Evolutionary conservation across 108 stramenopile species (phyloP), one percentile per base, ranked within the genome.

Genomic region (Skeletonema menzelii): DNA sequence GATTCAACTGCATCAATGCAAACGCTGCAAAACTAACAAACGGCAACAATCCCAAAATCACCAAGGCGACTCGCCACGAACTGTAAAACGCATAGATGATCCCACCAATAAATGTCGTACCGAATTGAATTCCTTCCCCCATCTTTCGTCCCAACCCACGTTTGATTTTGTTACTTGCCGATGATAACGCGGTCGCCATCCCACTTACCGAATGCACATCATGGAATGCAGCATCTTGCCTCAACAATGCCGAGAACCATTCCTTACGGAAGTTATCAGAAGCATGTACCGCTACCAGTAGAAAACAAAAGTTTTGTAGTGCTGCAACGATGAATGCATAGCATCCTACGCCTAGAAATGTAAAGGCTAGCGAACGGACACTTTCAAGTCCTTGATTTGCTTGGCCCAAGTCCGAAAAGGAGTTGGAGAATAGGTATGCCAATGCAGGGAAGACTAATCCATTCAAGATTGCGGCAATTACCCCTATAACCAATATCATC

Each of bases 71-170:
- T 47, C 72, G 80, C 89, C 89, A 92, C 0, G 57, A 56, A 17
- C 75, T 65, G 12, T 59, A 87, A 58, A 92, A 85, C 7, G 83
- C 85, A 67, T 82, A 89, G 7, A 46, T 80, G 27, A 90, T 47
- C 0, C 91, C 91, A 4, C 87, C 88, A 8, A 92, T 31, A 32
- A 80, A 76, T 1, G 82, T 86, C 0, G 85, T 87, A 10, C 72
- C 67, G 47, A 90, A 92, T 62, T 92, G 89, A 8, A 92, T 73
- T 1, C 91, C 91, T 53, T 92, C 87, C 0, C 73, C 91, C 86
- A 89, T 77, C 56, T 92, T 87, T 0, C 84, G 69, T 17, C 91
- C 89, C n/a, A 87, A 19, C 5, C 88, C 88, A 1, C 86, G 65
- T 62, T 49, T 70, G 55, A 80, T 64, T 47, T 71, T 73, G 27